Conservation (phyloP, 306 rosid genomes). For the Cicer judaicum region DNA sequence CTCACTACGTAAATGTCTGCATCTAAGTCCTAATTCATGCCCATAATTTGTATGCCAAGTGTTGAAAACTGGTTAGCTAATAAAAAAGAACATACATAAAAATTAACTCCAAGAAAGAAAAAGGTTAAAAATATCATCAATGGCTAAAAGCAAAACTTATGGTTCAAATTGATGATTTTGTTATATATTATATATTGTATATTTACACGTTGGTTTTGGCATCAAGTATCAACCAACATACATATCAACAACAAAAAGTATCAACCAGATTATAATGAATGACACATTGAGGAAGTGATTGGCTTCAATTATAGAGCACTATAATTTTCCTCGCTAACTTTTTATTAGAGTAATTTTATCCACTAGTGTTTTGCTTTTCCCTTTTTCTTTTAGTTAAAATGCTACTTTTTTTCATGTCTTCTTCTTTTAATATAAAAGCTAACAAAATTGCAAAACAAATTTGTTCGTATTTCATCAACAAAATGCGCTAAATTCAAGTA, state of each 20-base stretch:
- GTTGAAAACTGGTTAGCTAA: not conserved
- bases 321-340: constrained; percentile 3
- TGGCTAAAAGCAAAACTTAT: constrained; percentile 26
- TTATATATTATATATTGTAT: not conserved
- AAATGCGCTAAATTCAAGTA: not conserved
- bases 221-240: not conserved
- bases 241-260: not conserved
- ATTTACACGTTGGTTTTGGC: constrained; percentile 23
- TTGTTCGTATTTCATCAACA: not conserved
- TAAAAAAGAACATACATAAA: constrained; percentile 11
- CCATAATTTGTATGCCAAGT: not conserved
- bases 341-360: constrained; percentile 32
- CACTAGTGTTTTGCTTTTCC: constrained; percentile 5
- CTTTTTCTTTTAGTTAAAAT: constrained; percentile 12
- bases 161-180: not conserved
- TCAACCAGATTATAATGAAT: not conserved
- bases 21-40: not conserved
- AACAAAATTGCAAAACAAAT: not conserved
- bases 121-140: constrained; percentile 29
- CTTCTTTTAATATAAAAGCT: constrained; percentile 35
- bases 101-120: constrained; percentile 25
- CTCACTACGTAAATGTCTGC: too few species aligned
- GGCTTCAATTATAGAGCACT: constrained; percentile 45
- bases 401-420: constrained; percentile 25
- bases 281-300: not conserved